phyloP scores from a whole-genome alignment of 495 filamentous ascomycete genomes.

The Lasiosphaeria hispida region DNA sequence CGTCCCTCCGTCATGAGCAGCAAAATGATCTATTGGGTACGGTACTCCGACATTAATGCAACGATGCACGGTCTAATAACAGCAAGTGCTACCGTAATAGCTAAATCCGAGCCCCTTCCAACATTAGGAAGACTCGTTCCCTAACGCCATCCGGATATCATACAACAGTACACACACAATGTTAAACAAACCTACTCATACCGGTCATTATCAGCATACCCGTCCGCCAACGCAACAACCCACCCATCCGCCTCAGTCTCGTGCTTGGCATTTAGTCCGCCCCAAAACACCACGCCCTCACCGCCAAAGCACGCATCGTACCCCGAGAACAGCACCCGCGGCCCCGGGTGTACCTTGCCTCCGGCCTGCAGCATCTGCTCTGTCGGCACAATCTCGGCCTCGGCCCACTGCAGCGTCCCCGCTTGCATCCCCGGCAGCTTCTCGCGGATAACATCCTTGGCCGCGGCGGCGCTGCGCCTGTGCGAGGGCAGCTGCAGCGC shows the following conservation, averaged over 20 bases:
- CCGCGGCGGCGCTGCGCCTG: slow-evolving; percentile 44
- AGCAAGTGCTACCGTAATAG: too few species aligned
- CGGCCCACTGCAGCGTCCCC: slow-evolving; percentile 45
- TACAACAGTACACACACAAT: too few species aligned
- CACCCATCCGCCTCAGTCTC: slow-evolving; percentile 53
- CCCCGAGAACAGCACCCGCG: slow-evolving; percentile 46
- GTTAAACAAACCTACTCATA: slow-evolving; percentile 15
- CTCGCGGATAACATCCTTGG: slow-evolving; percentile 49
- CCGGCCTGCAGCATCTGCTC: slow-evolving; percentile 33
- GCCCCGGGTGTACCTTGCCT: slow-evolving; percentile 54
- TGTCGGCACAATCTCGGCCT: slow-evolving; percentile 45
- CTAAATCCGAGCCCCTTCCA: too few species aligned
- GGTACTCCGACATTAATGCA: too few species aligned
- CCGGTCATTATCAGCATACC: slow-evolving; percentile 27
- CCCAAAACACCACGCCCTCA: slow-evolving; percentile 49
- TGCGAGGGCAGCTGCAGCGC: slow-evolving; percentile 49
- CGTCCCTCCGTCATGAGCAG: too few species aligned
- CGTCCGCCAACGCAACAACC: slow-evolving; percentile 43
- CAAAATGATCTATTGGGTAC: too few species aligned
- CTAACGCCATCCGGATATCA: too few species aligned
- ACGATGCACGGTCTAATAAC: too few species aligned
- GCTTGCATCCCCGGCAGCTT: slow-evolving; percentile 37
- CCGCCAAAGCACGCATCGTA: slow-evolving; percentile 39
- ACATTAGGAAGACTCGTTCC: too few species aligned
- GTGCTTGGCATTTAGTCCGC: slow-evolving; percentile 48